Evolutionary conservation across 768 basidiomycete genomes (phyloP).

Genomic region (Galerina sulciceps): DNA sequence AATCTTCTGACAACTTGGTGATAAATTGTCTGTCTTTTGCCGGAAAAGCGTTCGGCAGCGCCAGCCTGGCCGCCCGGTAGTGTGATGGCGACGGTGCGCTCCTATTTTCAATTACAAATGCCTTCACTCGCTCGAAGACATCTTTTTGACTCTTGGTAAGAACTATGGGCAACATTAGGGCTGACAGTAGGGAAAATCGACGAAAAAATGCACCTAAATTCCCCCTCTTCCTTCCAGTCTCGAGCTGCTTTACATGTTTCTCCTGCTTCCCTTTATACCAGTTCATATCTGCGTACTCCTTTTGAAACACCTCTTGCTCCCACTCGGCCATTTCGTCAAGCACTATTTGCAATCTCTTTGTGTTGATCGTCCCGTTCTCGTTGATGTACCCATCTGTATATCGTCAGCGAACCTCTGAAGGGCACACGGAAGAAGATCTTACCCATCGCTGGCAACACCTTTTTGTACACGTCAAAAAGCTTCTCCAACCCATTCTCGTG

Average conservation of each 20-base stretch:
- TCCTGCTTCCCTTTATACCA: slow-evolving; percentile 95
- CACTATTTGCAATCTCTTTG: slow-evolving; percentile 80
- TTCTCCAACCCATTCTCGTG: slow-evolving; percentile 95
- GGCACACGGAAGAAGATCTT: slow-evolving; percentile 19
- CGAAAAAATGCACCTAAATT: slow-evolving; percentile 59
- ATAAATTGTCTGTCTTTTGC: slow-evolving; percentile 85
- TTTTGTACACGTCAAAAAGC: slow-evolving; percentile 96
- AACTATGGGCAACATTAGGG: slow-evolving; percentile 41
- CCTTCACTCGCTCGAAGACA: slow-evolving; percentile 80
- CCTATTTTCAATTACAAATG: slow-evolving; percentile 64
- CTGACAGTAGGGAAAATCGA: background rate
- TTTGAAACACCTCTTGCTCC: slow-evolving; percentile 91
- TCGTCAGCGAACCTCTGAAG: background rate
- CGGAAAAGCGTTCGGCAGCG: slow-evolving; percentile 79
- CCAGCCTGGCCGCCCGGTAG: slow-evolving; percentile 47
- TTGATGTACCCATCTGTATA: slow-evolving; percentile 88
- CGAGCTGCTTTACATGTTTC: slow-evolving; percentile 70
- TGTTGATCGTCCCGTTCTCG: slow-evolving; percentile 83
- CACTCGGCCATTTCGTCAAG: slow-evolving; percentile 87
- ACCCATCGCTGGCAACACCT: slow-evolving; percentile 79
- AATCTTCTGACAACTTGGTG: slow-evolving; percentile 69
- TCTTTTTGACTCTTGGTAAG: slow-evolving; percentile 75
- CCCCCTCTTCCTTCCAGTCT: slow-evolving; percentile 57
- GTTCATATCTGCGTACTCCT: slow-evolving; percentile 85
- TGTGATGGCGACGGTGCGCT: slow-evolving; percentile 33